Percentiles rank a stretch among this genome's conserved stretches.
These are phyloP conservation scores for Arthrobotrys sphaeroides DNA, from an alignment of 2,329 filamentous ascomycete species.

Conservation along the genomic window DNA sequence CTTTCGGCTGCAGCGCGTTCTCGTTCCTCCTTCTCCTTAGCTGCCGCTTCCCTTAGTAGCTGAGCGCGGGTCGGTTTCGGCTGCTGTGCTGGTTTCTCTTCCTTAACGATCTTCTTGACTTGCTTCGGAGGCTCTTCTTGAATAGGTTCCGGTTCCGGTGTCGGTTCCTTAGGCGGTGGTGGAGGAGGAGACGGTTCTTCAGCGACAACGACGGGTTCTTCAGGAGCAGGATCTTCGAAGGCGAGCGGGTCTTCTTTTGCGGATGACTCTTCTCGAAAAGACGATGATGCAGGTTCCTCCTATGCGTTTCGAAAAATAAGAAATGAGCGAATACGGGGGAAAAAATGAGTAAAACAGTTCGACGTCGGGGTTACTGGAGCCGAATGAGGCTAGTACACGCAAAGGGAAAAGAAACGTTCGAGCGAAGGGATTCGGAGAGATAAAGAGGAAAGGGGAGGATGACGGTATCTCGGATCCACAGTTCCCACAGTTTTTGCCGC, in stretches of 20 bases:
- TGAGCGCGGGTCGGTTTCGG: conserved; percentile 42
- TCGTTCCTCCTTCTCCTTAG: conserved; percentile 44
- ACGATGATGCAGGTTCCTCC: conserved; percentile 25
- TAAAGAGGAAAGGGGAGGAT: conserved; percentile 17
- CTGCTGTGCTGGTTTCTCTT: conserved; percentile 26
- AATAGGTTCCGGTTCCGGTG: conserved; percentile 28
- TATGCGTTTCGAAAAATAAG: conserved; percentile 31
- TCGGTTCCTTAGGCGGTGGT: not conserved
- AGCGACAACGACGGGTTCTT: conserved; percentile 4
- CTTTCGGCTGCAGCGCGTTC: conserved; percentile 40
- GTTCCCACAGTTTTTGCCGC: not conserved
- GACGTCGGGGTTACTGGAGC: conserved; percentile 26
- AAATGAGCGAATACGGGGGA: not conserved
- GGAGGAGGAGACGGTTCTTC: conserved; percentile 23
- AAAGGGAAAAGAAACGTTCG: conserved; percentile 18
- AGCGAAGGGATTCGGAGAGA: conserved; percentile 35
- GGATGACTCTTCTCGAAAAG: conserved; percentile 26
- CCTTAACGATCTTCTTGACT: conserved; percentile 21
- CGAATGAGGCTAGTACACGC: conserved; percentile 46
- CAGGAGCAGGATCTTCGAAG: conserved; percentile 26
- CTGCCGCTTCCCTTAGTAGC: conserved; percentile 27
- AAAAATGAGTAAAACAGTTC: conserved; percentile 20
- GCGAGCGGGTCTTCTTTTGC: conserved; percentile 36
- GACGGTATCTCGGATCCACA: too few species aligned
- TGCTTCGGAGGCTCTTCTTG: conserved; percentile 35